These are phyloP conservation scores for Tuber umbilicatum DNA, from an alignment of 495 filamentous ascomycete species.

Conservation along the genomic window DNA sequence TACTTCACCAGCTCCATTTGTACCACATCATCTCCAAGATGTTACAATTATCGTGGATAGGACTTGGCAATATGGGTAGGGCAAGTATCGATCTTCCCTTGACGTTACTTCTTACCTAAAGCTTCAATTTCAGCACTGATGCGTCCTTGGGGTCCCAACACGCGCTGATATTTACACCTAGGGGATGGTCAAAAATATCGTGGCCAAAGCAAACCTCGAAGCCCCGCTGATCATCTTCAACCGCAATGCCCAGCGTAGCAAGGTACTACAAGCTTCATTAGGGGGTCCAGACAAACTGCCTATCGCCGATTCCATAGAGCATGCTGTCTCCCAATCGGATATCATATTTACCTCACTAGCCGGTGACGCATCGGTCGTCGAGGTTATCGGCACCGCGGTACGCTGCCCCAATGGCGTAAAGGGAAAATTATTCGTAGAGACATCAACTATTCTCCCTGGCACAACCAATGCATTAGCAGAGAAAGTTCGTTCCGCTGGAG, in stretches of 20 bases:
- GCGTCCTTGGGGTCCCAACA: neutral
- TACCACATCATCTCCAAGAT: conserved; percentile 1
- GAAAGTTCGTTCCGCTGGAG: conserved; percentile 53
- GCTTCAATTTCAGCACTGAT: neutral
- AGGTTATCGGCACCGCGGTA: conserved; percentile 52
- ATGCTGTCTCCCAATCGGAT: conserved; percentile 61
- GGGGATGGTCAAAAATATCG: conserved; percentile 83
- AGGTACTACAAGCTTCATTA: conserved; percentile 52
- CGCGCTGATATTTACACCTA: conserved; percentile 42
- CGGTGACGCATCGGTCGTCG: conserved; percentile 65
- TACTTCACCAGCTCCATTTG: neutral
- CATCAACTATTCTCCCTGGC: conserved; percentile 81
- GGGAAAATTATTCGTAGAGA: conserved; percentile 74
- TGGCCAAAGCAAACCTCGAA: conserved; percentile 64
- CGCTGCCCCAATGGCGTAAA: conserved; percentile 48
- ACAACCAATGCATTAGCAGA: conserved; percentile 61
- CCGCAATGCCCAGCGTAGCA: conserved; percentile 58
- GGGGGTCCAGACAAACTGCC: conserved; percentile 51
- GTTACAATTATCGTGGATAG: conserved; percentile 66
- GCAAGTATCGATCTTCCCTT: conserved; percentile 48
- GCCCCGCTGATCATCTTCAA: conserved; percentile 72
- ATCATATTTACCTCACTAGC: conserved; percentile 79
- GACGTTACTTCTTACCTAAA: neutral
- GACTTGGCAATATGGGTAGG: conserved; percentile 85
- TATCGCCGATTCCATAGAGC: conserved; percentile 56